A percentile compares a stretch with the other conserved stretches of the same genome.
Evolutionary conservation across 257 asterid species (phyloP).

Genomic region (Solanum raphanifolium): DNA sequence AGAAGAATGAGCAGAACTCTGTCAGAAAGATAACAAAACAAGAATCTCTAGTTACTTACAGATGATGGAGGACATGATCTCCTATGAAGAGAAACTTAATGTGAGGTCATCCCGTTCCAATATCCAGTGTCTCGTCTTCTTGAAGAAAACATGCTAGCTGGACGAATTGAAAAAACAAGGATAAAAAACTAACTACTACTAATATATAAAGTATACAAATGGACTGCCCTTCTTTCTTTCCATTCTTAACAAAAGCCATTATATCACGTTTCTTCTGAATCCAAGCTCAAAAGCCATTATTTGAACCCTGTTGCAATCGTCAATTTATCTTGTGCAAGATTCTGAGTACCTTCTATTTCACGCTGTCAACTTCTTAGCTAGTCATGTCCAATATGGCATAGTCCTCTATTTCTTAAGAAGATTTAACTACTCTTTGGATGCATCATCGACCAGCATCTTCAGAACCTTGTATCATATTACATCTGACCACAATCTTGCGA

Average conservation of each 20-base stretch:
- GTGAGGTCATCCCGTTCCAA: neutral
- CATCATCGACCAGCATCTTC: slow-evolving; percentile 7
- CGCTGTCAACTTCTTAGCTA: neutral
- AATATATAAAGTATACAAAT: neutral
- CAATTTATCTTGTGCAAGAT: neutral
- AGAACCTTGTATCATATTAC: slow-evolving; percentile 53
- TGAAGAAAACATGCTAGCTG: neutral
- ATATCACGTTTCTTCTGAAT: neutral
- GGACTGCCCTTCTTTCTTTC: neutral
- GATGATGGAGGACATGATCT: neutral
- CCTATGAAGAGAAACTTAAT: neutral
- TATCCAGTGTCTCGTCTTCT: neutral
- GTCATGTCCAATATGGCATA: neutral
- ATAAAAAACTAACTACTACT: neutral
- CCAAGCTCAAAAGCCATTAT: neutral
- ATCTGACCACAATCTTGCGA: slow-evolving; percentile 53
- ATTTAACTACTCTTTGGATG: neutral
- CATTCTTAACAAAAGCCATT: neutral
- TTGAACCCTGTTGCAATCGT: neutral
- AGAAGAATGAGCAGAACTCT: neutral
- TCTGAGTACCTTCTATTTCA: neutral
- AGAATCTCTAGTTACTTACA: neutral
- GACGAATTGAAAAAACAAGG: neutral
- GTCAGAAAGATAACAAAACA: neutral
- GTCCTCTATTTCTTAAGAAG: neutral